Percentiles rank a stretch among this genome's conserved stretches.
These are phyloP conservation scores for Blumeriella jaapii DNA, from an alignment of 2,329 filamentous ascomycete genomes.

Conservation along the genomic window DNA sequence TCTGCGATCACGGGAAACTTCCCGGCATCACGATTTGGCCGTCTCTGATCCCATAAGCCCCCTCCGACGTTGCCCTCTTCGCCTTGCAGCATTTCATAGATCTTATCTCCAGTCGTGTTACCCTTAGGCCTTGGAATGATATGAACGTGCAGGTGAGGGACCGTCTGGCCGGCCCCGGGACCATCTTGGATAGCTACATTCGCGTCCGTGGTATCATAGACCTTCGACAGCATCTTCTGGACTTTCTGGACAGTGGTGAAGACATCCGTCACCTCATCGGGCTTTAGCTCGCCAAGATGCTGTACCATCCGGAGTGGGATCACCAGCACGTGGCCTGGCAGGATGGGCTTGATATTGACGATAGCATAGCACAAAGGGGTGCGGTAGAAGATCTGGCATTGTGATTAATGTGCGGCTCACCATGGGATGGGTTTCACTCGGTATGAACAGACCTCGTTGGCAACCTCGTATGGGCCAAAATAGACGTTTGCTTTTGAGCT, in stretches of 20 bases:
- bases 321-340: slow-evolving; percentile 87
- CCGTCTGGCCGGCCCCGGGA: slow-evolving; percentile 79
- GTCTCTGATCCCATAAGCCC: slow-evolving; percentile 47
- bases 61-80: slow-evolving; percentile 76
- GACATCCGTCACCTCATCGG: slow-evolving; percentile 49
- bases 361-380: slow-evolving; percentile 75
- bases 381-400: slow-evolving; percentile 66
- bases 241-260: slow-evolving; percentile 80
- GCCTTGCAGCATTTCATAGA: slow-evolving; percentile 74
- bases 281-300: slow-evolving; percentile 40
- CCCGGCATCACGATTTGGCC: slow-evolving; percentile 38
- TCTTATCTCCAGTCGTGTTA: slow-evolving; percentile 49
- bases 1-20: slow-evolving; percentile 62
- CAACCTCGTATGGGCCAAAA: slow-evolving; percentile 70
- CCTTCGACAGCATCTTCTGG: slow-evolving; percentile 57
- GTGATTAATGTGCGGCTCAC: too few species aligned
- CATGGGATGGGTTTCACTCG: too few species aligned
- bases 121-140: slow-evolving; percentile 63
- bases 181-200: slow-evolving; percentile 97
- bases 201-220: slow-evolving; percentile 43
- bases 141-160: slow-evolving; percentile 87
- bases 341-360: slow-evolving; percentile 89
- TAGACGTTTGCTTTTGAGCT: slow-evolving; percentile 35
- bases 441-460: slow-evolving; percentile 58
- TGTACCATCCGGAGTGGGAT: slow-evolving; percentile 60